These are phyloP conservation scores for Xylariaceae sp. DNA, from an alignment of 2,329 filamentous ascomycete species.

Conservation along the genomic window DNA sequence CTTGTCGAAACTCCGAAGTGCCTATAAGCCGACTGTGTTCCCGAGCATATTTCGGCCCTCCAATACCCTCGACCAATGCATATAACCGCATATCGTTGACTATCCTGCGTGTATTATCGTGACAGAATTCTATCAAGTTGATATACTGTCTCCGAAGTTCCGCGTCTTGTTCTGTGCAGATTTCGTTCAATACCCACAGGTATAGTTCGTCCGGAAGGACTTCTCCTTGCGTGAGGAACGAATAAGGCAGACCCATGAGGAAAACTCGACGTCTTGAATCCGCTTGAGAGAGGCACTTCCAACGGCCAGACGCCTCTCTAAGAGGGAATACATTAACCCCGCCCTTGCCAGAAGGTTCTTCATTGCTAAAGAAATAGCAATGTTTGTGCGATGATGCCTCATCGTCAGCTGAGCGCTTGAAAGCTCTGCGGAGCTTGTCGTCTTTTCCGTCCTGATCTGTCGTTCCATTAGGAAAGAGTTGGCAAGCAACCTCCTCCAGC, in stretches of 20 bases:
- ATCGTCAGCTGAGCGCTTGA: slow-evolving; percentile 45
- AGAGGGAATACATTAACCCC: slow-evolving; percentile 35
- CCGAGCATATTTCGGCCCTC: slow-evolving; percentile 47
- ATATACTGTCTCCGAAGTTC: slow-evolving; percentile 57
- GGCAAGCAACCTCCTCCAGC: slow-evolving; percentile 42
- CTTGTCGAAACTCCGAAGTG: slow-evolving; percentile 26
- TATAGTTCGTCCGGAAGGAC: slow-evolving; percentile 59
- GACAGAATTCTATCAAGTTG: slow-evolving; percentile 45
- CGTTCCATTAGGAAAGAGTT: slow-evolving; percentile 32
- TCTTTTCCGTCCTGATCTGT: slow-evolving; percentile 26
- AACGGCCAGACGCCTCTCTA: slow-evolving; percentile 36
- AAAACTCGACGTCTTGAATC: slow-evolving; percentile 53
- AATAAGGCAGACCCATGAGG: slow-evolving; percentile 56
- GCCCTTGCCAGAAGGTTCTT: slow-evolving; percentile 27
- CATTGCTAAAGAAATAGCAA: slow-evolving; percentile 48
- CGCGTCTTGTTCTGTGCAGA: slow-evolving; percentile 50
- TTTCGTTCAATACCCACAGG: slow-evolving; percentile 59
- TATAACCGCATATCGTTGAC: slow-evolving; percentile 44
- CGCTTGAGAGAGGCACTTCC: slow-evolving; percentile 46
- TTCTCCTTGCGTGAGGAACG: slow-evolving; percentile 42
- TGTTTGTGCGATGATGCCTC: slow-evolving; percentile 29
- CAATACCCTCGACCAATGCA: slow-evolving; percentile 53
- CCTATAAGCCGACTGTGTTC: slow-evolving; percentile 25
- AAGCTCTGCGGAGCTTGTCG: slow-evolving; percentile 39
- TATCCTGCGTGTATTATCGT: slow-evolving; percentile 40